Evolutionary conservation across 805 yeast species (phyloP).

Genomic region (Candida ponderosae): DNA sequence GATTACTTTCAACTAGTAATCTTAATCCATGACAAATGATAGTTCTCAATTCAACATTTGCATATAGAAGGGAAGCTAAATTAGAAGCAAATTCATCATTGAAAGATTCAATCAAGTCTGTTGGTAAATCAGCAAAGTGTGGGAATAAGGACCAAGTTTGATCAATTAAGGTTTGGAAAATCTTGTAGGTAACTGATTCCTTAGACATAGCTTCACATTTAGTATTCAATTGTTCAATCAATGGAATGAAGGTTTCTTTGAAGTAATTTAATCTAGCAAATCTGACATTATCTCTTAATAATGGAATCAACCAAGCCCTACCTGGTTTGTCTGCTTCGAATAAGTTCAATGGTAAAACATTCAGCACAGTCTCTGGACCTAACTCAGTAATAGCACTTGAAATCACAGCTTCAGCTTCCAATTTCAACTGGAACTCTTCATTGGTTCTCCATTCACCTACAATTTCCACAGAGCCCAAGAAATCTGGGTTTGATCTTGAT

Average conservation of each 20-base stretch:
- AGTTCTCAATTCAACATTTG: slow-evolving; percentile 67
- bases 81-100: slow-evolving; percentile 71
- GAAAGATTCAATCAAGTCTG: slow-evolving; percentile 58
- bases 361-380: slow-evolving; percentile 82
- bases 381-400: slow-evolving; percentile 69
- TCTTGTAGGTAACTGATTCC: slow-evolving; percentile 63
- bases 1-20: slow-evolving; percentile 69
- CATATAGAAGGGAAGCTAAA: slow-evolving; percentile 67
- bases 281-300: slow-evolving; percentile 79
- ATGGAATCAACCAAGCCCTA: slow-evolving; percentile 91
- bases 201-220: slow-evolving; percentile 37
- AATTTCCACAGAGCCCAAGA: slow-evolving; percentile 54
- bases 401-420: slow-evolving; percentile 74
- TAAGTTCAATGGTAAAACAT: slow-evolving; percentile 73
- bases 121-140: slow-evolving; percentile 80
- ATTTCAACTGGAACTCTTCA: slow-evolving; percentile 57
- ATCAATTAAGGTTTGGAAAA: slow-evolving; percentile 77
- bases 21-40: slow-evolving; percentile 79
- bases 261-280: slow-evolving; percentile 63
- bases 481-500: slow-evolving; percentile 61
- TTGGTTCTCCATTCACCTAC: slow-evolving; percentile 85
- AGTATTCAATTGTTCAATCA: slow-evolving; percentile 44
- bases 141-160: slow-evolving; percentile 93
- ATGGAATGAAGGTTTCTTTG: slow-evolving; percentile 57
- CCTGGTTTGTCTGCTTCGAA: slow-evolving; percentile 54